Base-by-base conservation (phyloP, 2,329 filamentous ascomycete genomes). In the Claviceps purpurea region DNA sequence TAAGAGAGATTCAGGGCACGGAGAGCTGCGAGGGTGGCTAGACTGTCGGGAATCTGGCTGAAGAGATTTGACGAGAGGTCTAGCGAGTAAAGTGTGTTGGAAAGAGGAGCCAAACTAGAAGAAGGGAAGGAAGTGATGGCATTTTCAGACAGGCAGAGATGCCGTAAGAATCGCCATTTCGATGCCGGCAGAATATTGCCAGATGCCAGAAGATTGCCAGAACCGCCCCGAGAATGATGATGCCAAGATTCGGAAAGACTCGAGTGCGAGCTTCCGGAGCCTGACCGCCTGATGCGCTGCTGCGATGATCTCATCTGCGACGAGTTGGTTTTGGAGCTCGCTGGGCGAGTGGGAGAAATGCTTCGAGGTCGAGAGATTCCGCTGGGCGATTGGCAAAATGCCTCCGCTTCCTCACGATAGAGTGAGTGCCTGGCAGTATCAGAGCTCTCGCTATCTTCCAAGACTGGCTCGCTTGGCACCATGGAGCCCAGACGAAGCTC, bases 81-180 rank as follows among this genome's bases (percentile, higher is more conserved):
- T 51, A 98, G 76, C 0, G 93, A 97, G 62, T 91, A 87, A 30
- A 98, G 73, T 0, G 88, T 95, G 61, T 89, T 89, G 42, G 89
- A 84, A 49, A 98, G 76, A 16, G 93, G 91, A 8, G 80, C 75
- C 56, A 98, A 75, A 63, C 90, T 89, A 48, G 81, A 71, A 4
- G 83, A 78, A 42, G 85, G 79, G 56, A 98, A 83, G 5, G 82
- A 81, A 7, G 89, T 95, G 56, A 98, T 75, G 8, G 85, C 84
- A 68, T 97, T 98, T 64, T 97, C 93, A 5, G 91, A 84, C 50
- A 98, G 73, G 64, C 90, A 93, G 43, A 98, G 76, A 69, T 97
- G 91, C 63, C 87, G 85, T 61, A 98, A 70, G 67, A 97, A 95
- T 53, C 91, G 83, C 93, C 93, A 98, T 68, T 97, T 97, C 1